Evolutionary conservation across 2,329 filamentous ascomycete genomes (phyloP).

Genomic region (Parastagonospora nodorum): DNA sequence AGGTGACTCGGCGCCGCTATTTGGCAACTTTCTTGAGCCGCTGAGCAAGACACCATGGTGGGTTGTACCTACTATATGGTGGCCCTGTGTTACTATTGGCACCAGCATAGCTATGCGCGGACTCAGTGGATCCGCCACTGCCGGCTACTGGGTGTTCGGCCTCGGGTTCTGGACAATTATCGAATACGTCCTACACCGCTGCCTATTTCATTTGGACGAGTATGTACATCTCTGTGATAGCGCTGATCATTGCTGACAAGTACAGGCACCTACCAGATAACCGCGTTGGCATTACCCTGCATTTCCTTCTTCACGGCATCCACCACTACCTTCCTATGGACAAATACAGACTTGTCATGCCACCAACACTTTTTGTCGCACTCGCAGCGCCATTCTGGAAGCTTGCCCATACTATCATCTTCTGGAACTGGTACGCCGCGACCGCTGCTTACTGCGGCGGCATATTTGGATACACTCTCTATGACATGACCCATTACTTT

Average conservation of each 20-base stretch:
- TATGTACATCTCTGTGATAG: slow-evolving; percentile 56
- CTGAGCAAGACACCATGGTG: slow-evolving; percentile 94
- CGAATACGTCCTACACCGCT: slow-evolving; percentile 88
- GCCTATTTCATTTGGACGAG: slow-evolving; percentile 91
- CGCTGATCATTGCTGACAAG: slow-evolving; percentile 30
- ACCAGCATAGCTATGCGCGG: slow-evolving; percentile 66
- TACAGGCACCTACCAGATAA: slow-evolving; percentile 86
- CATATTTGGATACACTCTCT: slow-evolving; percentile 93
- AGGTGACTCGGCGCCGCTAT: slow-evolving; percentile 87
- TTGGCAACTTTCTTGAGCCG: slow-evolving; percentile 99
- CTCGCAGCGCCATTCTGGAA: slow-evolving; percentile 92
- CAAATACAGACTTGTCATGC: slow-evolving; percentile 95
- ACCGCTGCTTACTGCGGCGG: slow-evolving; percentile 83
- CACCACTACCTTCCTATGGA: slow-evolving; percentile 99
- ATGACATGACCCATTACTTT: slow-evolving; percentile 98
- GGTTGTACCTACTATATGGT: slow-evolving; percentile 81
- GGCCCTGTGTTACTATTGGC: slow-evolving; percentile 79
- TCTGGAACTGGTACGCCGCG: slow-evolving; percentile 82
- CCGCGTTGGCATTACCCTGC: slow-evolving; percentile 78
- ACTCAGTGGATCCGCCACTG: slow-evolving; percentile 55
- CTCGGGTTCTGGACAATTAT: slow-evolving; percentile 84
- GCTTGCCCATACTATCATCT: slow-evolving; percentile 81
- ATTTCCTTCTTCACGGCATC: slow-evolving; percentile 95
- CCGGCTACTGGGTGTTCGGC: slow-evolving; percentile 71
- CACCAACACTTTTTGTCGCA: slow-evolving; percentile 80